Evolutionary conservation across 2,329 filamentous ascomycete genomes (phyloP).

Genomic region (Claviceps pusilla): DNA sequence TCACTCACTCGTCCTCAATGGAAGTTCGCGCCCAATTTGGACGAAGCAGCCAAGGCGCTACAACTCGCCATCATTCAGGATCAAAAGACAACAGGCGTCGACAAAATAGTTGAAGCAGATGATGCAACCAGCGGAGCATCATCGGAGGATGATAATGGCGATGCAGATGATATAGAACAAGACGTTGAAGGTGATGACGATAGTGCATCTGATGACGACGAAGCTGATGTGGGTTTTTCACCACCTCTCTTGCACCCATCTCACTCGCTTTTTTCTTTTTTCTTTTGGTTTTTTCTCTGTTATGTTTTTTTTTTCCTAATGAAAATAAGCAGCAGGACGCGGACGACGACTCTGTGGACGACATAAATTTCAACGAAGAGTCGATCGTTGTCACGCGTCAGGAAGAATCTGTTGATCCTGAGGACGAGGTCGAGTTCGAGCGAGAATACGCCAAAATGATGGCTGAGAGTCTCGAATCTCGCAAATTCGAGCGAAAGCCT

Average conservation of each 20-base stretch:
- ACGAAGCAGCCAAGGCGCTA: slow-evolving; percentile 73
- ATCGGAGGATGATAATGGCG: slow-evolving; percentile 62
- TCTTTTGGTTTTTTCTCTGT: background rate
- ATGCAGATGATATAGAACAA: slow-evolving; percentile 48
- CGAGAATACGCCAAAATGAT: slow-evolving; percentile 97
- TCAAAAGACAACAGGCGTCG: slow-evolving; percentile 62
- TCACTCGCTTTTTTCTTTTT: background rate
- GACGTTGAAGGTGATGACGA: slow-evolving; percentile 47
- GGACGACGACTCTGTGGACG: slow-evolving; percentile 33
- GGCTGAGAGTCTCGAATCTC: slow-evolving; percentile 87
- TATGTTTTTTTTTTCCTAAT: background rate
- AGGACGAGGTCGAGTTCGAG: slow-evolving; percentile 93
- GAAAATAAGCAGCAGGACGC: slow-evolving; percentile 25
- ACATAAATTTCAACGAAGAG: slow-evolving; percentile 65
- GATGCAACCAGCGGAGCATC: slow-evolving; percentile 55
- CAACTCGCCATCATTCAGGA: slow-evolving; percentile 80
- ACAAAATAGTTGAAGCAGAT: slow-evolving; percentile 55
- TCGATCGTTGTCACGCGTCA: slow-evolving; percentile 82
- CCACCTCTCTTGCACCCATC: background rate
- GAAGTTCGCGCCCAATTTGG: slow-evolving; percentile 66
- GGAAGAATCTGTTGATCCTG: slow-evolving; percentile 79
- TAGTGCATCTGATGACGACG: slow-evolving; percentile 45
- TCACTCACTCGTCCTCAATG: slow-evolving; percentile 76
- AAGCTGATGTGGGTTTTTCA: slow-evolving; percentile 33
- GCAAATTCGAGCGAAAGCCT: slow-evolving; percentile 89